phyloP scores from a whole-genome alignment of 352 stramenopile genomes.

The Globisporangium okanoganense region DNA sequence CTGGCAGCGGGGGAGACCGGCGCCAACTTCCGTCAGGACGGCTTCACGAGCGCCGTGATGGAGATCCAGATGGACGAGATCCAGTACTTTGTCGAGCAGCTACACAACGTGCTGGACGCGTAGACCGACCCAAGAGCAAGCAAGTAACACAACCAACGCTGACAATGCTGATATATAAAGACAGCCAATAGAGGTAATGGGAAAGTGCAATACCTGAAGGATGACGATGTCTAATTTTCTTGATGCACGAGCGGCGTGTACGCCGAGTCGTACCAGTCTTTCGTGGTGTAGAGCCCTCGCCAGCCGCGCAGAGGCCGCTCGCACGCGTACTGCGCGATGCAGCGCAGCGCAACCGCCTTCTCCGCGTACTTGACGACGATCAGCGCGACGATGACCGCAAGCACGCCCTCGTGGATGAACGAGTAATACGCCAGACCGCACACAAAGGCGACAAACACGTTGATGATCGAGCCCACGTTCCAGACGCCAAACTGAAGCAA shows the following conservation, averaged over 20 bases:
- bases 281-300: conserved; percentile 76
- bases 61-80: conserved; percentile 94
- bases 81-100: conserved; percentile 94
- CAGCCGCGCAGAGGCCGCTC: conserved; percentile 67
- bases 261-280: conserved; percentile 84
- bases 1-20: conserved; percentile 91
- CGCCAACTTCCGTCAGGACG: conserved; percentile 92
- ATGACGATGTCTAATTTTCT: conserved; percentile 33
- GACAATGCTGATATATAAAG: neutral
- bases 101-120: conserved; percentile 90
- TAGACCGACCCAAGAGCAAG: conserved; percentile 26
- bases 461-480: conserved; percentile 68
- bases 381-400: conserved; percentile 45
- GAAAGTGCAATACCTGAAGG: neutral
- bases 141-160: neutral
- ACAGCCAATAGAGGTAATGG: neutral
- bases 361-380: conserved; percentile 69
- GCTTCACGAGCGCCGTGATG: conserved; percentile 95
- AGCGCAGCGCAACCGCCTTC: conserved; percentile 61
- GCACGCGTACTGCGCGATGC: conserved; percentile 73
- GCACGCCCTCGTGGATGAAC: conserved; percentile 72
- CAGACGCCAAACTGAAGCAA: conserved; percentile 47
- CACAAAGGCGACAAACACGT: conserved; percentile 59
- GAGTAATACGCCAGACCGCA: conserved; percentile 50
- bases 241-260: conserved; percentile 79